These are phyloP conservation scores for Serendipita vermifera DNA, from an alignment of 768 basidiomycete genomes.

Conservation along the genomic window DNA sequence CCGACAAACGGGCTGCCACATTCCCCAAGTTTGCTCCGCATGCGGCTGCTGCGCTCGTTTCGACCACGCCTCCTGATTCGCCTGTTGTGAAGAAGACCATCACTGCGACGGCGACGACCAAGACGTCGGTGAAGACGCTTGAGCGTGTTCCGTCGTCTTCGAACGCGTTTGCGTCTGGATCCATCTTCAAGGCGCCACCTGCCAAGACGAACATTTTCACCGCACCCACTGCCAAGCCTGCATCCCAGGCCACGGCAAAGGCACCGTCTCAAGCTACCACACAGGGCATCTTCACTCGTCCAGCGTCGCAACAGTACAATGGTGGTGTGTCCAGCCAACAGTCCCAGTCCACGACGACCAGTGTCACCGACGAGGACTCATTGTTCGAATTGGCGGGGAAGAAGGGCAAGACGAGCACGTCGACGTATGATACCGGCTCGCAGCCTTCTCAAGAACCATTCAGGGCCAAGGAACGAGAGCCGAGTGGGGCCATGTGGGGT, in stretches of 20 bases:
- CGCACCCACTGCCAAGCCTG: not conserved
- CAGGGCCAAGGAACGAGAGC: not conserved
- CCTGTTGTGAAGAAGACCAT: too few relatives aligned
- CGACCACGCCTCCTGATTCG: conserved; percentile 1
- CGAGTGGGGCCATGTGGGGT: not conserved
- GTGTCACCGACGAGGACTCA: too few relatives aligned
- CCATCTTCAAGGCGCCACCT: not conserved
- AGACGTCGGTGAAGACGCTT: too few relatives aligned
- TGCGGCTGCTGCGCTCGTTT: not conserved
- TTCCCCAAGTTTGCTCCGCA: not conserved
- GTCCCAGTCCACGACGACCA: too few relatives aligned
- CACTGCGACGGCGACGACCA: too few relatives aligned
- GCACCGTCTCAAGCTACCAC: not conserved
- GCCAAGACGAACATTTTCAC: not conserved
- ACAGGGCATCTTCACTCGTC: conserved; percentile 1
- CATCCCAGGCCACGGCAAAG: not conserved
- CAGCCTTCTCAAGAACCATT: not conserved
- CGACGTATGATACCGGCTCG: not conserved
- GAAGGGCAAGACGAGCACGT: not conserved
- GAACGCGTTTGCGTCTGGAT: not conserved
- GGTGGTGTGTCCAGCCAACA: too few relatives aligned
- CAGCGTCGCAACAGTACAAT: not conserved
- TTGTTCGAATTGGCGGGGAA: too few relatives aligned
- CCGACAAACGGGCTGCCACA: too few relatives aligned
- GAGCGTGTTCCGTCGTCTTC: too few relatives aligned